These are phyloP conservation scores for Blastobotrys ciferrii DNA, from an alignment of 1,139 yeast genomes.

Conservation along the genomic window DNA sequence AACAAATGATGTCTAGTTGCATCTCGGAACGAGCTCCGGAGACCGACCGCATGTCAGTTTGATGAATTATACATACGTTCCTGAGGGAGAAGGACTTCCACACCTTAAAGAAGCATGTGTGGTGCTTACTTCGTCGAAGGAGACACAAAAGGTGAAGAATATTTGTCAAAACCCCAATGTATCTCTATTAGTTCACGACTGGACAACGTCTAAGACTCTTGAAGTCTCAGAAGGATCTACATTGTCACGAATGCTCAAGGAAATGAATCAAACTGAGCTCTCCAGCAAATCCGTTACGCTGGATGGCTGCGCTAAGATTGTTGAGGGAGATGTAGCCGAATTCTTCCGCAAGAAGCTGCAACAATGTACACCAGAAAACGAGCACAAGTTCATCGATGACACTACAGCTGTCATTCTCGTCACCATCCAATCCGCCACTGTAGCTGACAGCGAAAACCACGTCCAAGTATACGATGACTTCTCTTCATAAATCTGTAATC, in stretches of 20 bases:
- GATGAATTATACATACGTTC: slow-evolving; percentile 78
- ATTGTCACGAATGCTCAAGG: slow-evolving; percentile 62
- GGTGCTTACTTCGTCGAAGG: slow-evolving; percentile 64
- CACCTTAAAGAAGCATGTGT: slow-evolving; percentile 44
- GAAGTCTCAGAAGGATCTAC: slow-evolving; percentile 38
- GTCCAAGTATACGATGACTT: slow-evolving; percentile 34
- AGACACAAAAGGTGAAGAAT: slow-evolving; percentile 70
- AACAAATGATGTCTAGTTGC: slow-evolving; percentile 47
- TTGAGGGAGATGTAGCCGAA: slow-evolving; percentile 46
- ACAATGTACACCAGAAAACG: slow-evolving; percentile 48
- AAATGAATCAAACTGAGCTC: slow-evolving; percentile 71
- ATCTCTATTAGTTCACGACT: slow-evolving; percentile 79
- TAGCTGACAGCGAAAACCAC: slow-evolving; percentile 77
- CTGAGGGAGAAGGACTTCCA: slow-evolving; percentile 36
- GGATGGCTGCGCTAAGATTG: slow-evolving; percentile 63
- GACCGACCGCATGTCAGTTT: slow-evolving; percentile 80
- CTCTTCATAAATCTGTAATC: too few species aligned
- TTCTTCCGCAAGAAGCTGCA: slow-evolving; percentile 58
- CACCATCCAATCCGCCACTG: slow-evolving; percentile 62
- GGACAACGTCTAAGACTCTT: slow-evolving; percentile 61
- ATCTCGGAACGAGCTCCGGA: slow-evolving; percentile 69
- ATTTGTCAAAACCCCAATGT: slow-evolving; percentile 68
- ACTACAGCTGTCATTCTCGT: slow-evolving; percentile 67
- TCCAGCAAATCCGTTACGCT: slow-evolving; percentile 77
- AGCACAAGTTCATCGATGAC: slow-evolving; percentile 67